A percentile compares a stretch with the other conserved stretches of the same genome.
These are phyloP conservation scores for Diddensiella caesifluorescens DNA, from an alignment of 805 yeast species.

Conservation along the genomic window DNA sequence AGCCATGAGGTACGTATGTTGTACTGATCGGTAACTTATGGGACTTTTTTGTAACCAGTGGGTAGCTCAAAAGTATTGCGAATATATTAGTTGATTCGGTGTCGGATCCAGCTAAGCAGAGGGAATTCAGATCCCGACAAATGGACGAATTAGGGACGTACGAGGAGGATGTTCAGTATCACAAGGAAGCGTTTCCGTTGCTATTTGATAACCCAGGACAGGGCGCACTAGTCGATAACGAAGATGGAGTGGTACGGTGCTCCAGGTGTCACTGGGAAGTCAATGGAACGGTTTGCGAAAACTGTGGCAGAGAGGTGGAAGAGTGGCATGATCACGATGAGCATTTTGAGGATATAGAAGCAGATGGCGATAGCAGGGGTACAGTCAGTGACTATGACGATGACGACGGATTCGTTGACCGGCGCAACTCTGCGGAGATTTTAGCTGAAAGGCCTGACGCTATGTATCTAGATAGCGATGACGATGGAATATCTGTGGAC, in stretches of 20 bases:
- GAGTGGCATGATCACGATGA: constrained; percentile 10
- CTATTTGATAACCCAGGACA: constrained; percentile 36
- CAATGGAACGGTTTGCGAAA: constrained; percentile 48
- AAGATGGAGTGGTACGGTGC: constrained; percentile 65
- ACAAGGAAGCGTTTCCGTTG: constrained; percentile 39
- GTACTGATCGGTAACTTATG: background rate
- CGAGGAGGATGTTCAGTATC: constrained; percentile 31
- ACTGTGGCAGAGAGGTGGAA: constrained; percentile 39
- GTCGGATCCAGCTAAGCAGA: constrained; percentile 3
- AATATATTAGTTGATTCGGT: constrained; percentile 9
- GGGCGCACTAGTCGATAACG: constrained; percentile 39
- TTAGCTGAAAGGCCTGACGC: background rate
- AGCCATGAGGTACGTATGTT: constrained; percentile 9
- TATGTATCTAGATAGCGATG: constrained; percentile 1
- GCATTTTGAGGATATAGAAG: constrained; percentile 8
- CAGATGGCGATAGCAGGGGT: constrained; percentile 9
- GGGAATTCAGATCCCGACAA: constrained; percentile 6
- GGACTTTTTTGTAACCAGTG: background rate
- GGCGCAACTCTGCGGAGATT: constrained; percentile 6
- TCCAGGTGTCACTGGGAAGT: constrained; percentile 68
- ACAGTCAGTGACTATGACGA: constrained; percentile 11
- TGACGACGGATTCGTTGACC: constrained; percentile 17
- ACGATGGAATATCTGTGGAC: background rate
- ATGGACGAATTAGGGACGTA: constrained; percentile 9
- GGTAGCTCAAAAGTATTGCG: constrained; percentile 8